A percentile compares a stretch with the other conserved stretches of the same genome.
Conservation (phyloP, 2,329 filamentous ascomycete species). For the Pseudopyrenochaeta lycopersici region DNA sequence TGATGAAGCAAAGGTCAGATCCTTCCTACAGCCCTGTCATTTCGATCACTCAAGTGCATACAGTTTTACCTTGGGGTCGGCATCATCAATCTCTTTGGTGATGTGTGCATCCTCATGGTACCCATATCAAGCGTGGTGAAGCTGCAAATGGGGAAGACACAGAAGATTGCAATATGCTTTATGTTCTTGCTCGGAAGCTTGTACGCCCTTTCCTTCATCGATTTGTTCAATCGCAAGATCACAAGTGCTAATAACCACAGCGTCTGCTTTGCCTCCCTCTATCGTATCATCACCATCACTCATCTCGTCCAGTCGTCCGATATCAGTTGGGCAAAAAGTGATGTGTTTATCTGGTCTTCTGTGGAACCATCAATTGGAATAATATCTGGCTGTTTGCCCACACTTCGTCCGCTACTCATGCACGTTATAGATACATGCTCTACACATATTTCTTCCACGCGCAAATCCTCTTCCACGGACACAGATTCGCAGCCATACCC, state of each 20-base stretch:
- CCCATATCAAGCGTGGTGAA: slow-evolving; percentile 16
- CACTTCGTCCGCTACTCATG: slow-evolving; percentile 29
- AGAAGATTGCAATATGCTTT: slow-evolving; percentile 33
- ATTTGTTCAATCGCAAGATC: slow-evolving; percentile 6
- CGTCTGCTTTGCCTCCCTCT: slow-evolving; percentile 37
- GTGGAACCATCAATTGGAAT: slow-evolving; percentile 39
- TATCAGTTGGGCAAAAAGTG: slow-evolving; percentile 38
- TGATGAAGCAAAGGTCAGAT: slow-evolving; percentile 28
- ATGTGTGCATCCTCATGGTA: slow-evolving; percentile 23
- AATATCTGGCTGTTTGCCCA: slow-evolving; percentile 35
- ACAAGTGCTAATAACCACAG: slow-evolving; percentile 13
- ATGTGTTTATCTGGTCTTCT: slow-evolving; percentile 39
- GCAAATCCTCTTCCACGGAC: slow-evolving; percentile 11
- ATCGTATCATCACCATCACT: slow-evolving; percentile 35
- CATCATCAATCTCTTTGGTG: slow-evolving; percentile 35
- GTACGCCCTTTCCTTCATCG: slow-evolving; percentile 22
- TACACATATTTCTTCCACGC: slow-evolving; percentile 15
- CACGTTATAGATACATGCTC: slow-evolving; percentile 17
- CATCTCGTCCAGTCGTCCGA: slow-evolving; percentile 26
- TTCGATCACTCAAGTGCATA: background rate
- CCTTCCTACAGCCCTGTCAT: background rate
- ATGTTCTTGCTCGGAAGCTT: slow-evolving; percentile 38
- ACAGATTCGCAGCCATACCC: slow-evolving; percentile 9
- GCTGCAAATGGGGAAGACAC: slow-evolving; percentile 23
- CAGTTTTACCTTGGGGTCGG: slow-evolving; percentile 36